Percentiles rank a stretch among this genome's conserved stretches.
Evolutionary conservation across 257 asterid genomes (phyloP).

Genomic region (Fraxinus excelsior): DNA sequence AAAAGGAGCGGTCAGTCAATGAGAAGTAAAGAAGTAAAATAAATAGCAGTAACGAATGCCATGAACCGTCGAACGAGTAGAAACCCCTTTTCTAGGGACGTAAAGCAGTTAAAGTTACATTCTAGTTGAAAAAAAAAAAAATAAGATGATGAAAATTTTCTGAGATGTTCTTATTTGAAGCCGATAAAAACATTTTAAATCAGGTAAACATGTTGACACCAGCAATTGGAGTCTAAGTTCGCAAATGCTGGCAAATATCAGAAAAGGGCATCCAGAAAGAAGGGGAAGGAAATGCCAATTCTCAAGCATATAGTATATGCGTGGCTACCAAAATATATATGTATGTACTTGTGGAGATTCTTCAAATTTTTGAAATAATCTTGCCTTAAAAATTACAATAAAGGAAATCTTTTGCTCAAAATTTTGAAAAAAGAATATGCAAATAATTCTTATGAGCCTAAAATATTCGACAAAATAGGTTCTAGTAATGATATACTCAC

Average conservation of each 20-base stretch:
- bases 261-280: background rate
- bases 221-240: background rate
- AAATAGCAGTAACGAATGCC: background rate
- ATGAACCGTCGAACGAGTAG: background rate
- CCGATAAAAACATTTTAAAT: background rate
- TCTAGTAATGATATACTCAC: conserved; percentile 46
- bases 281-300: background rate
- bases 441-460: background rate
- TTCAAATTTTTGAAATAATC: background rate
- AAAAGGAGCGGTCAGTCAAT: background rate
- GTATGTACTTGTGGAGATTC: background rate
- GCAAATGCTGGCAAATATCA: background rate
- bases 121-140: no score
- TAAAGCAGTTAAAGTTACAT: background rate
- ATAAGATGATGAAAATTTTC: background rate
- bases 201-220: background rate
- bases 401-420: background rate
- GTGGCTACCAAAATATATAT: background rate
- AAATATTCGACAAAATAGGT: background rate
- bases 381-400: background rate
- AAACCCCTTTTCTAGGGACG: background rate
- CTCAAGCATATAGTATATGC: background rate
- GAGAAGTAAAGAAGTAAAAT: background rate
- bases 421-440: background rate
- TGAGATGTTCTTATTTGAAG: background rate